Evolutionary conservation across 2,329 filamentous ascomycete genomes (phyloP).

Genomic region (Microascus cirrosus): DNA sequence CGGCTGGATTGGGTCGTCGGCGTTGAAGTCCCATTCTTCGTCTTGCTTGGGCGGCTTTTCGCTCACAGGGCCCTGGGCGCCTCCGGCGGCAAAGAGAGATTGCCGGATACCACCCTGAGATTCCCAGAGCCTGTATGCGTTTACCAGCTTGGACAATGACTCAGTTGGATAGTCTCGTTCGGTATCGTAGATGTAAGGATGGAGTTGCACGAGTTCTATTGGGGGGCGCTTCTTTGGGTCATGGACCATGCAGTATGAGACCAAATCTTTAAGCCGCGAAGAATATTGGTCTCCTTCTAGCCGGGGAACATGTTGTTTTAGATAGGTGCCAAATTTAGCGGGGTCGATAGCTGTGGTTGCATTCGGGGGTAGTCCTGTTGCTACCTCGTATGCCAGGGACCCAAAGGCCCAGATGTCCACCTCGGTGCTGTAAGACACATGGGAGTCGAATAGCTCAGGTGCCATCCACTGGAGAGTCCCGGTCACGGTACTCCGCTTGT

Average conservation of each 20-base stretch:
- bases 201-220: slow-evolving; percentile 57
- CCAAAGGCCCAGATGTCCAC: slow-evolving; percentile 82
- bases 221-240: slow-evolving; percentile 58
- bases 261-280: slow-evolving; percentile 53
- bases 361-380: slow-evolving; percentile 65
- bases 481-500: slow-evolving; percentile 71
- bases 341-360: slow-evolving; percentile 42
- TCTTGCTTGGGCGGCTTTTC: slow-evolving; percentile 32
- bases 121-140: slow-evolving; percentile 67
- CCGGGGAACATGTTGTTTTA: slow-evolving; percentile 52
- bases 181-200: slow-evolving; percentile 57
- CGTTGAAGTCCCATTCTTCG: slow-evolving; percentile 59
- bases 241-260: slow-evolving; percentile 62
- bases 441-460: slow-evolving; percentile 59
- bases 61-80: slow-evolving; percentile 32
- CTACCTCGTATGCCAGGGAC: slow-evolving; percentile 70
- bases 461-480: slow-evolving; percentile 85
- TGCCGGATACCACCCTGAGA: slow-evolving; percentile 58
- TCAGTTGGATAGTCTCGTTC: slow-evolving; percentile 51
- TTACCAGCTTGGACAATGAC: slow-evolving; percentile 53
- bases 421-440: slow-evolving; percentile 52
- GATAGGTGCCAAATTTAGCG: slow-evolving; percentile 17
- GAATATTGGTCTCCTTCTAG: slow-evolving; percentile 65
- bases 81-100: slow-evolving; percentile 50
- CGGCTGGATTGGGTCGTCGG: slow-evolving; percentile 49